Percentiles rank a stretch among this genome's conserved stretches.
phyloP scores from a whole-genome alignment of 2,329 filamentous ascomycete genomes.

The Lecanosticta acicola region DNA sequence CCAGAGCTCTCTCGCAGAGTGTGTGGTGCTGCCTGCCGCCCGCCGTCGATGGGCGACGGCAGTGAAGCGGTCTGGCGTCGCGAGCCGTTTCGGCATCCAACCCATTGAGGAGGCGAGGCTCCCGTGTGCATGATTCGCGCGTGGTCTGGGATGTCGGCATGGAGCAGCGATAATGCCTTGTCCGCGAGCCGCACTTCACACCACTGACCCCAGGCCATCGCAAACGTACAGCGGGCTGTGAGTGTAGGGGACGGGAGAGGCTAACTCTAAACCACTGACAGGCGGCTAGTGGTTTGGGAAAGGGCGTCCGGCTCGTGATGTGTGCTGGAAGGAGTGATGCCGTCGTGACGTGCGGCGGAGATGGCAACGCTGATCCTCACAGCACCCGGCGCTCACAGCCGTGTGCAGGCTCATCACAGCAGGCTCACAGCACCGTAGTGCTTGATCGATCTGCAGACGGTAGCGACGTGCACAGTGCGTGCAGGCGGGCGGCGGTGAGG shows the following conservation, averaged over 20 bases:
- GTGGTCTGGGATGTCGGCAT: background rate
- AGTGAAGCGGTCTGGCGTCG: too few species aligned
- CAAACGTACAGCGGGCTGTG: background rate
- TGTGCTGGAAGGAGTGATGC: too few species aligned
- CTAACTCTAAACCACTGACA: constrained; percentile 1
- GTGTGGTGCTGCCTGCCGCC: background rate
- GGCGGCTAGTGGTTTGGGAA: background rate
- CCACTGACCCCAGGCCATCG: background rate
- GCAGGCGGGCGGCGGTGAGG: background rate
- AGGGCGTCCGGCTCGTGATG: background rate
- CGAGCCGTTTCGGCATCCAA: too few species aligned
- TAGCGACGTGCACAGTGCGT: too few species aligned
- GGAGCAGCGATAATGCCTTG: constrained; percentile 1
- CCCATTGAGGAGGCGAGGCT: background rate
- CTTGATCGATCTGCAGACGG: too few species aligned
- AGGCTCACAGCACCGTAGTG: too few species aligned
- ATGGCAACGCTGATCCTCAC: too few species aligned
- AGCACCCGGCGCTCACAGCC: too few species aligned
- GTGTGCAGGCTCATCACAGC: too few species aligned
- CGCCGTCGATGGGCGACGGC: background rate
- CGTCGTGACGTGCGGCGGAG: too few species aligned
- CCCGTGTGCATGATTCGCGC: background rate
- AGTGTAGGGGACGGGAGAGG: too few species aligned
- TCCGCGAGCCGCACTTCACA: background rate
- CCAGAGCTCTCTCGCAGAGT: too few species aligned